Evolutionary conservation across 257 asterid species (phyloP).

Genomic region (Lithospermum erythrorhizon): DNA sequence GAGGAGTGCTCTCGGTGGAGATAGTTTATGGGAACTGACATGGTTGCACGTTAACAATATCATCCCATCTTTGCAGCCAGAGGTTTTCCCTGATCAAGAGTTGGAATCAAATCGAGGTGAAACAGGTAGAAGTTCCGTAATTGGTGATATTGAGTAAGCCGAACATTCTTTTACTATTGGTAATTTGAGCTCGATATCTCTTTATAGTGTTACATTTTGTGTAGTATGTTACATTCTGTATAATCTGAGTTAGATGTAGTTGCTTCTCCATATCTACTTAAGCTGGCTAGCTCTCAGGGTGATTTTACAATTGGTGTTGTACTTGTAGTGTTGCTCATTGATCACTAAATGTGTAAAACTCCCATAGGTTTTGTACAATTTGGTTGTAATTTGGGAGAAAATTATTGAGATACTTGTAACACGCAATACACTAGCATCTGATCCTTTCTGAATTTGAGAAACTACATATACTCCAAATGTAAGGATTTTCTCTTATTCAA

Average conservation of each 20-base stretch:
- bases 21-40: constrained; percentile 86
- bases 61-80: constrained; percentile 60
- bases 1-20: constrained; percentile 76
- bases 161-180: not conserved
- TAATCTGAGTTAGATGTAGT: no score
- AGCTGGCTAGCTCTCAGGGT: not conserved
- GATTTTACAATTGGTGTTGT: not conserved
- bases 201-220: no score
- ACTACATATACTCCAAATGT: no score
- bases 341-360: not conserved
- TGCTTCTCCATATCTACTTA: no score
- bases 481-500: no score
- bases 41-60: constrained; percentile 87
- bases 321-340: not conserved
- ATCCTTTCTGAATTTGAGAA: no score
- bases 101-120: constrained; percentile 24
- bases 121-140: constrained; percentile 7
- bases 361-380: not conserved
- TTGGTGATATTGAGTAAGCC: constrained; percentile 17
- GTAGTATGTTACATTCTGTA: no score
- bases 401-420: not conserved
- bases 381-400: not conserved
- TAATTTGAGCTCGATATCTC: not conserved
- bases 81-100: constrained; percentile 55
- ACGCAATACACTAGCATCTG: not conserved